Percentiles rank a stretch among this genome's conserved stretches.
Conservation (phyloP, 2,329 filamentous ascomycete genomes). For the Lachnellula suecica region DNA sequence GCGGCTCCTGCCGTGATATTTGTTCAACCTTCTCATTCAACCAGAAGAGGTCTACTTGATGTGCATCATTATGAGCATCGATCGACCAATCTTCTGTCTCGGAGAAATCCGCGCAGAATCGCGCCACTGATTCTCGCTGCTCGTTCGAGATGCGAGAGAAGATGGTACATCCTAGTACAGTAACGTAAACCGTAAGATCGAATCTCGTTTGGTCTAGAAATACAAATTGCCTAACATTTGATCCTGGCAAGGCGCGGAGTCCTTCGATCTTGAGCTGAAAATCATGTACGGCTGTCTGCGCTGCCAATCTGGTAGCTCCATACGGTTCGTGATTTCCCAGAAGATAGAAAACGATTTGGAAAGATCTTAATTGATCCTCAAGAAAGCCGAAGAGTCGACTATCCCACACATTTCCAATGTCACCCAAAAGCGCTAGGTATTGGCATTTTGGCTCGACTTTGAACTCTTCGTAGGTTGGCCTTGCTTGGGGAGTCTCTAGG, state of each 20-base stretch:
- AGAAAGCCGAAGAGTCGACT: slow-evolving; percentile 4
- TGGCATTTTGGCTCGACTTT: slow-evolving; percentile 10
- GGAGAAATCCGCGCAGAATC: slow-evolving; percentile 12
- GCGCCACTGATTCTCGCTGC: slow-evolving; percentile 27
- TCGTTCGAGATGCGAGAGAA: slow-evolving; percentile 45
- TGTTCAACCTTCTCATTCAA: slow-evolving; percentile 37
- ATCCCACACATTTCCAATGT: slow-evolving; percentile 8
- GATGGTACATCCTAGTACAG: slow-evolving; percentile 47
- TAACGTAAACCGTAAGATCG: slow-evolving; percentile 36
- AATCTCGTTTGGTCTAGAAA: slow-evolving; percentile 41
- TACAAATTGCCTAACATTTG: slow-evolving; percentile 30
- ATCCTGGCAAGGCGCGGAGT: slow-evolving; percentile 6
- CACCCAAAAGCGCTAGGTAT: slow-evolving; percentile 11
- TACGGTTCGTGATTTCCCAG: slow-evolving; percentile 11
- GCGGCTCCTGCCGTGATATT: slow-evolving; percentile 31
- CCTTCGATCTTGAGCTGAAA: slow-evolving; percentile 11
- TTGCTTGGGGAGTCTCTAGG: slow-evolving; percentile 14
- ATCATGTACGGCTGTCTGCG: slow-evolving; percentile 1
- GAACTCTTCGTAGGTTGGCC: slow-evolving; percentile 11
- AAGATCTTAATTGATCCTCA: slow-evolving; percentile 4
- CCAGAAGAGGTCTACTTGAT: slow-evolving; percentile 35
- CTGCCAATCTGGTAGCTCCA: slow-evolving; percentile 3
- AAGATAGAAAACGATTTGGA: slow-evolving; percentile 9
- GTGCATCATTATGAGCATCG: slow-evolving; percentile 5
- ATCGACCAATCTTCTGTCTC: slow-evolving; percentile 9